Evolutionary conservation across 2,329 filamentous ascomycete genomes (phyloP).

Genomic region (Diplodia seriata): DNA sequence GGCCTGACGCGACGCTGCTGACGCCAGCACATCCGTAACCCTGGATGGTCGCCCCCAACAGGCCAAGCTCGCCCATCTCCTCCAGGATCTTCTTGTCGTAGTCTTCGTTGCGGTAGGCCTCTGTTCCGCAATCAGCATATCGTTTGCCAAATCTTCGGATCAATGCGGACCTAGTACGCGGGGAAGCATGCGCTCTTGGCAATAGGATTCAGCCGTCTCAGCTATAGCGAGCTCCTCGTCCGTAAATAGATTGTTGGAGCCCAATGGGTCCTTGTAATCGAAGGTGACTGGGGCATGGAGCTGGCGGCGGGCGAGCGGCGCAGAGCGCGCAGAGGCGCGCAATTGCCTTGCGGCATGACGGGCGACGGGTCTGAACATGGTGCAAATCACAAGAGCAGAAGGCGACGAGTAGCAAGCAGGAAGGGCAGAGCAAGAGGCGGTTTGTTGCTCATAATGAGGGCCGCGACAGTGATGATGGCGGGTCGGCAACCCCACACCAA

Average conservation of each 20-base stretch:
- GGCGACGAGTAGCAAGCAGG: not conserved
- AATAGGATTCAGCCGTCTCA: constrained; percentile 91
- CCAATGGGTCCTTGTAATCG: constrained; percentile 91
- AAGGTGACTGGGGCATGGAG: constrained; percentile 62
- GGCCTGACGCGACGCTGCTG: constrained; percentile 83
- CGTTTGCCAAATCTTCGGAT: not conserved
- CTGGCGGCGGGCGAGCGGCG: constrained; percentile 42
- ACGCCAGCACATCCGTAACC: constrained; percentile 89
- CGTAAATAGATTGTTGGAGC: constrained; percentile 75
- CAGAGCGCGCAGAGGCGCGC: constrained; percentile 40
- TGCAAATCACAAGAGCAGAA: constrained; percentile 27
- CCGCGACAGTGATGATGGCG: constrained; percentile 15
- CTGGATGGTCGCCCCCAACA: constrained; percentile 83
- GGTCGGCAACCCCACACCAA: constrained; percentile 34
- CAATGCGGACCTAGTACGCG: constrained; percentile 74
- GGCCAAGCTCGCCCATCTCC: constrained; percentile 92
- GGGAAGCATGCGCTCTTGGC: constrained; percentile 86
- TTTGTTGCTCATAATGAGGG: constrained; percentile 9
- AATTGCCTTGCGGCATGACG: constrained; percentile 52
- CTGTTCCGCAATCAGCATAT: constrained; percentile 52
- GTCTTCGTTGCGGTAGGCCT: constrained; percentile 84
- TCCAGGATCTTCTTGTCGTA: constrained; percentile 85
- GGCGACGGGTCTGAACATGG: constrained; percentile 55
- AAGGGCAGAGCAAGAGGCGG: constrained; percentile 10
- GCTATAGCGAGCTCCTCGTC: constrained; percentile 90